phyloP scores from a whole-genome alignment of 139 green algal species.

The Edaphochlamys debaryana region DNA sequence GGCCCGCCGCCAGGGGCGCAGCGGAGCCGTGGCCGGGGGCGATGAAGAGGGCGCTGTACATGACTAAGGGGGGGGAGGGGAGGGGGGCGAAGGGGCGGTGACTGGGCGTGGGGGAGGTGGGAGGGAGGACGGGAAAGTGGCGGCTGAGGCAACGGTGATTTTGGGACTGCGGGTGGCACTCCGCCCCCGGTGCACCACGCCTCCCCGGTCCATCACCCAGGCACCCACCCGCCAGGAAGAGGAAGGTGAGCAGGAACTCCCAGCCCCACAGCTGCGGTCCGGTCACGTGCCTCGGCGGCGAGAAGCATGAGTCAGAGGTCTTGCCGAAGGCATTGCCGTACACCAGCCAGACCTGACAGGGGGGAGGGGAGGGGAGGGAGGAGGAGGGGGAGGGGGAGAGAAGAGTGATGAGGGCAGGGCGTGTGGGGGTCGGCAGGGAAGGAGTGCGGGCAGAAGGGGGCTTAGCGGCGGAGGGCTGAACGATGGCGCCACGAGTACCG shows the following conservation, averaged over 20 bases:
- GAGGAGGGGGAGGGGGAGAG: not conserved
- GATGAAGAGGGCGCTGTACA: conserved; percentile 56
- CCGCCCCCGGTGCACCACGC: not conserved
- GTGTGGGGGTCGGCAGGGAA: not conserved
- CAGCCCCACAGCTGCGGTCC: conserved; percentile 47
- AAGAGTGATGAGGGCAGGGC: not conserved
- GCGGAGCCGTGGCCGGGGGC: conserved; percentile 54
- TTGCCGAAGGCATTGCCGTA: conserved; percentile 26
- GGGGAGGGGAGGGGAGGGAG: too few relatives aligned
- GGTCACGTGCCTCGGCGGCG: conserved; percentile 37
- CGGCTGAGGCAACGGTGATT: too few relatives aligned
- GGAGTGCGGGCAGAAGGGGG: too few relatives aligned
- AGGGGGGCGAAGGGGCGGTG: not conserved
- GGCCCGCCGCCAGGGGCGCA: conserved; percentile 45
- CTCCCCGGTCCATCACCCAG: too few relatives aligned
- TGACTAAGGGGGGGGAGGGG: conserved; percentile 7
- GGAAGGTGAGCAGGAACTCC: conserved; percentile 52
- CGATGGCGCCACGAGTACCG: too few relatives aligned
- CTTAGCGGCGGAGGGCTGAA: too few relatives aligned
- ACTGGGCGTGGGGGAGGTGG: not conserved
- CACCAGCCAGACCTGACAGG: conserved; percentile 36
- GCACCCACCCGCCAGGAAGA: conserved; percentile 41
- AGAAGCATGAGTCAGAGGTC: conserved; percentile 30
- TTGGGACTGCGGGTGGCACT: too few relatives aligned
- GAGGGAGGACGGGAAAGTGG: too few relatives aligned